Evolutionary conservation across 2,329 filamentous ascomycete species (phyloP).

Genomic region (Bipolaris bicolor): DNA sequence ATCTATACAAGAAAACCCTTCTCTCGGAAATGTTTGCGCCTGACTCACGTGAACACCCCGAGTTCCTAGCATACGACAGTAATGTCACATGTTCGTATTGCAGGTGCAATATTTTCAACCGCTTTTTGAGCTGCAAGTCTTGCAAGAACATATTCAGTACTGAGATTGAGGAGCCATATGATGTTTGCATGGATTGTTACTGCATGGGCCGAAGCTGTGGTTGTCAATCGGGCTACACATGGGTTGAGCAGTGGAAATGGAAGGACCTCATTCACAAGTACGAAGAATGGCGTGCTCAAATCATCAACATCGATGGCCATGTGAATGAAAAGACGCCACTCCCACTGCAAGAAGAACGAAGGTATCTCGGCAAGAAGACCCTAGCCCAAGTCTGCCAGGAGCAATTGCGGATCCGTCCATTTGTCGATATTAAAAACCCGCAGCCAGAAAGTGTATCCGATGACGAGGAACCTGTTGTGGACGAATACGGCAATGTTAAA

Average conservation of each 20-base stretch:
- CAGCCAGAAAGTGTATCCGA: slow-evolving; percentile 53
- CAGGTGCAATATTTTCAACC: slow-evolving; percentile 94
- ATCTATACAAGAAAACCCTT: slow-evolving; percentile 77
- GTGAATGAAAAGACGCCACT: slow-evolving; percentile 70
- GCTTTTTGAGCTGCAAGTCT: slow-evolving; percentile 88
- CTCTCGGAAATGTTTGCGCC: slow-evolving; percentile 84
- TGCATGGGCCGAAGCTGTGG: slow-evolving; percentile 94
- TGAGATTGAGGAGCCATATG: slow-evolving; percentile 84
- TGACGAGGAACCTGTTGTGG: slow-evolving; percentile 63
- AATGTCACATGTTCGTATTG: slow-evolving; percentile 97
- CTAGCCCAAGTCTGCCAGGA: slow-evolving; percentile 94
- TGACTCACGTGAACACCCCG: slow-evolving; percentile 70
- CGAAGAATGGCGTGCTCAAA: slow-evolving; percentile 79
- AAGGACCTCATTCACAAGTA: slow-evolving; percentile 76
- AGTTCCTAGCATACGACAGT: slow-evolving; percentile 82
- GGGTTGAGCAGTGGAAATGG: slow-evolving; percentile 95
- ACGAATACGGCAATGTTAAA: slow-evolving; percentile 68
- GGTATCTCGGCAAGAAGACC: slow-evolving; percentile 73
- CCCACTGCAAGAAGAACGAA: slow-evolving; percentile 72
- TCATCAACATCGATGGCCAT: slow-evolving; percentile 73
- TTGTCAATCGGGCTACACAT: slow-evolving; percentile 83
- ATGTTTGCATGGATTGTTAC: slow-evolving; percentile 98
- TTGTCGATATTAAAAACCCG: slow-evolving; percentile 77
- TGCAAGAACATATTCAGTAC: slow-evolving; percentile 72
- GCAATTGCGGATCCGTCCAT: slow-evolving; percentile 79